Percentiles rank a stretch among this genome's conserved stretches.
These are phyloP conservation scores for Sutorius eximius DNA, from an alignment of 1,284 basidiomycete species.

Conservation along the genomic window DNA sequence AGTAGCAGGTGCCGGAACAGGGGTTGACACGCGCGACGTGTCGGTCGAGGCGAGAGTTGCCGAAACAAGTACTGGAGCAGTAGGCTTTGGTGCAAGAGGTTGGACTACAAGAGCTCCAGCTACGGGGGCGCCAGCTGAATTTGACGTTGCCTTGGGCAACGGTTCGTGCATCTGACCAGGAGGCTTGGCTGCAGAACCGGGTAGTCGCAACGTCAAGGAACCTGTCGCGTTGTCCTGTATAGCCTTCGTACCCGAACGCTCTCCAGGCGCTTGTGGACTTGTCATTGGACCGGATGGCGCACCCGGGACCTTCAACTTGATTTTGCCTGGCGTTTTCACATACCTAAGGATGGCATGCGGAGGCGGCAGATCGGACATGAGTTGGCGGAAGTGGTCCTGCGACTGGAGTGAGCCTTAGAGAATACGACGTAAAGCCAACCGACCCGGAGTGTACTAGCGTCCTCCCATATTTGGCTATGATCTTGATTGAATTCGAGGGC, in stretches of 20 bases:
- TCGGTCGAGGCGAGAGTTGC: conserved; percentile 24
- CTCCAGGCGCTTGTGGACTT: conserved; percentile 10
- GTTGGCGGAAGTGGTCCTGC: conserved; percentile 66
- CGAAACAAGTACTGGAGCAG: conserved; percentile 20
- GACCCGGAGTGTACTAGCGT: conserved; percentile 65
- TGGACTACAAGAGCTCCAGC: conserved; percentile 17
- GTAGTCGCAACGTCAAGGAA: conserved; percentile 34
- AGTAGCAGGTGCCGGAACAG: conserved; percentile 12
- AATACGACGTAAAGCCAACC: conserved; percentile 23
- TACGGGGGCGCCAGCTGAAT: conserved; percentile 24
- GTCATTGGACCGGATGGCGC: conserved; percentile 12
- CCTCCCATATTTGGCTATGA: conserved; percentile 73
- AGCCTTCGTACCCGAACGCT: conserved; percentile 18
- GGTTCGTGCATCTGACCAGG: conserved; percentile 22
- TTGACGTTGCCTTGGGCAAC: conserved; percentile 20
- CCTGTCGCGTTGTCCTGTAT: conserved; percentile 24
- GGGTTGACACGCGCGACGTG: conserved; percentile 26
- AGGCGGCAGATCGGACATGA: conserved; percentile 73
- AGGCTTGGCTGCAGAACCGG: conserved; percentile 27
- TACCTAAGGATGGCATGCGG: conserved; percentile 65
- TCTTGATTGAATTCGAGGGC: conserved; percentile 82
- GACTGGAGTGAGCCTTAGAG: conserved; percentile 14
- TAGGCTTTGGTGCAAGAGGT: conserved; percentile 16
- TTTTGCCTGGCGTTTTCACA: conserved; percentile 54
- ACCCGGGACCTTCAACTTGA: conserved; percentile 63